Base-by-base conservation (phyloP, 1,284 basidiomycete species). In the Cystobasidium slooffiae region DNA sequence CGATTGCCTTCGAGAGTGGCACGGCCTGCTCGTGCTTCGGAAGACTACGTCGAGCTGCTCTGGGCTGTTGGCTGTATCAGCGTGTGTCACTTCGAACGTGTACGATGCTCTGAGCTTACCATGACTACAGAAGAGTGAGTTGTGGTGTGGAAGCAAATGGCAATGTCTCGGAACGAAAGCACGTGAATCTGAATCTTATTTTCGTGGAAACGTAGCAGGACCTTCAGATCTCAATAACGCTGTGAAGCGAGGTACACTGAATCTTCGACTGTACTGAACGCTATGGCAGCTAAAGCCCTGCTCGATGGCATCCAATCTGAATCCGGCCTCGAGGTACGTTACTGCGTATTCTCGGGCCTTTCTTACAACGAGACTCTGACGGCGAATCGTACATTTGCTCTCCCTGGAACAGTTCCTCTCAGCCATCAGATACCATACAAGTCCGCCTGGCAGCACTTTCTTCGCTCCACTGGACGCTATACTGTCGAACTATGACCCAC, bases 381-480 rank as follows among this genome's bases (percentile, higher is more conserved):
- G 31, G 31, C 31, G 31, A 31, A 31, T 31, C 5, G 31, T 31
- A 31, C 43, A 37, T 46, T 47, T 24, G 22, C 22, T 37, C 37
- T 9, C 20, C 14, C 18, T 16, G 20, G 8, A 41, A 49, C 51
- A 74, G 74, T 72, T 79, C 55, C 49, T 74, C 49, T 64, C 66
- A 9, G 67, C 55, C 18, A 59, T 75, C 49, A 76, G 76, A 0
- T 75, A 31, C 22, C 59, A 73, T 18, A 74, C 76, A 6, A 62
- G 43, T 6, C 56, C 52, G 7, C 75, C 74, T 5, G 74, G 74
- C 12, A 16, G 63, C 3, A 75, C 72, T 16, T 75, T 72, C 67
- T 51, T 78, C 31, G 46, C 63, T 39, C 75, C 76, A 0, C 72
- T 80, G 8, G 77, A 77, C 58, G 44, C 43, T 8, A 67, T 78